These are phyloP conservation scores for Gymnopus androsaceus DNA, from an alignment of 1,284 basidiomycete genomes.

Conservation along the genomic window DNA sequence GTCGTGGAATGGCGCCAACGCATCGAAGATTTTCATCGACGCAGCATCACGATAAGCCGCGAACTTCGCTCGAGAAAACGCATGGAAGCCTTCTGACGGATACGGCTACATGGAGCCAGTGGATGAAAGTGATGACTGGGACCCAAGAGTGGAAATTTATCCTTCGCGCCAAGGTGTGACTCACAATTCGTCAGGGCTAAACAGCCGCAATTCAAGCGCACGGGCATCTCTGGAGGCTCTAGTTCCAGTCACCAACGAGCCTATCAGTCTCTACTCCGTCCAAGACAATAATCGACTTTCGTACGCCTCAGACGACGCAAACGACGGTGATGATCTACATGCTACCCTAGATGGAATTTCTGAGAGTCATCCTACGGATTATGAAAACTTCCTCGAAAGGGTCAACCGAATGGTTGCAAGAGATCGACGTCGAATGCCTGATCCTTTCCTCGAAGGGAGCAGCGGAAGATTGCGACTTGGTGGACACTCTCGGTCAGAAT, in stretches of 20 bases:
- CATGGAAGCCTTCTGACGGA: slow-evolving; percentile 73
- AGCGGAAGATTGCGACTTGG: slow-evolving; percentile 67
- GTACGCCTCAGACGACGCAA: background rate
- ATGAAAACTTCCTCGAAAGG: slow-evolving; percentile 79
- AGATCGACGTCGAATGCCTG: slow-evolving; percentile 73
- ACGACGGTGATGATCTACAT: background rate
- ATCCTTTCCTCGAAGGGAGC: slow-evolving; percentile 74
- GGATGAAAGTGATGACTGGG: slow-evolving; percentile 48
- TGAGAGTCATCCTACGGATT: slow-evolving; percentile 31
- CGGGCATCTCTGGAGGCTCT: slow-evolving; percentile 33
- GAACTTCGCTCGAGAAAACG: slow-evolving; percentile 49
- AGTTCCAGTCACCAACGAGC: slow-evolving; percentile 28
- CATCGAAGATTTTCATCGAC: slow-evolving; percentile 90
- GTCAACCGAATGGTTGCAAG: slow-evolving; percentile 82
- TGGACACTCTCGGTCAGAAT: slow-evolving; percentile 75
- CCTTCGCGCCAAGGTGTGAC: slow-evolving; percentile 54
- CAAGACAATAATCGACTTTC: background rate
- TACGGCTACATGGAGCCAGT: slow-evolving; percentile 44
- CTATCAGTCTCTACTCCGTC: background rate
- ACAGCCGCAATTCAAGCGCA: slow-evolving; percentile 33
- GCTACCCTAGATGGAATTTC: slow-evolving; percentile 1
- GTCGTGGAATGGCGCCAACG: slow-evolving; percentile 95
- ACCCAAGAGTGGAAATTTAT: slow-evolving; percentile 48
- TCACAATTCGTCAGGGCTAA: background rate
- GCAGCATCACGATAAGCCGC: slow-evolving; percentile 81